These are phyloP conservation scores for Epichloe gansuensis DNA, from an alignment of 2,329 filamentous ascomycete genomes.

Conservation along the genomic window DNA sequence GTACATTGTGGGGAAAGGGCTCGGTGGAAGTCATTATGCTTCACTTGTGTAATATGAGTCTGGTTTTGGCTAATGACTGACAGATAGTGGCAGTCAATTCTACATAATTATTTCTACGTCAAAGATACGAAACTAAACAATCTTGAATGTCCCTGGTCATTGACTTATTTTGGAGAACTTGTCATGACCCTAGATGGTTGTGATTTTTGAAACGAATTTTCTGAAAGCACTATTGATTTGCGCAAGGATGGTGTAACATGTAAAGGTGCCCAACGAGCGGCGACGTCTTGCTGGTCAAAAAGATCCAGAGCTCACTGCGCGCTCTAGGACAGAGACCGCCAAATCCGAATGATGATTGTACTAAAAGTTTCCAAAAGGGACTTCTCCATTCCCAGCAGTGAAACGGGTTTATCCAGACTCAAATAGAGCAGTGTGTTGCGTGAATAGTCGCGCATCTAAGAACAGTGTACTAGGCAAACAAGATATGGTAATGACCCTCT, in stretches of 20 bases:
- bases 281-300: no score
- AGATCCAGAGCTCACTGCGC: no score
- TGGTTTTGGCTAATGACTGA: slow-evolving; percentile 1
- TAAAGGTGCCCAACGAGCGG: no score
- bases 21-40: background rate
- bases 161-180: background rate
- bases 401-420: no score
- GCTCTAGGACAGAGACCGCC: no score
- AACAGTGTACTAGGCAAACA: background rate
- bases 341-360: no score
- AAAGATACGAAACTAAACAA: background rate
- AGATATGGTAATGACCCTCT: background rate
- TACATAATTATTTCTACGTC: background rate
- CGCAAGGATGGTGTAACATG: background rate
- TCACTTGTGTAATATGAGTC: background rate
- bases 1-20: background rate
- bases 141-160: background rate
- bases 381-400: no score
- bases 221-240: background rate
- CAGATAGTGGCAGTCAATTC: background rate
- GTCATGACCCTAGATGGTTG: no score
- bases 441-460: background rate
- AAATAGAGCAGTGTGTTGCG: background rate
- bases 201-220: no score
- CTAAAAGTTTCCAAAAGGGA: no score